phyloP scores from a whole-genome alignment of 208 protist species.

The Crithidia bombi region DNA sequence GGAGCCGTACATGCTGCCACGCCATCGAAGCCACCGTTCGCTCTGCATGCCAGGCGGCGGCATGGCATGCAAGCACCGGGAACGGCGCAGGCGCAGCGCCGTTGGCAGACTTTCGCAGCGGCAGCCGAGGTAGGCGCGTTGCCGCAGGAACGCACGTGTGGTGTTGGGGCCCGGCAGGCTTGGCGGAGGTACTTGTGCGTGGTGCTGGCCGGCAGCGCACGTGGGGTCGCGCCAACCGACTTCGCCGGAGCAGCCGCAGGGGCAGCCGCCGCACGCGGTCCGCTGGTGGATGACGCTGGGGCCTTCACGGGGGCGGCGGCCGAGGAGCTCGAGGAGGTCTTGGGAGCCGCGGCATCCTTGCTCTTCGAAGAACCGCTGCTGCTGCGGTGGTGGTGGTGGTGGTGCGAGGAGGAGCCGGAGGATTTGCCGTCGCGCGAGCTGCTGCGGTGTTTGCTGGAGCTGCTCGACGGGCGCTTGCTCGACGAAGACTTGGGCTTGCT shows the following conservation, averaged over 20 bases:
- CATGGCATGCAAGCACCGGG: no score
- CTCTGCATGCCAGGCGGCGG: constrained; percentile 14
- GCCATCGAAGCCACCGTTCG: constrained; percentile 35
- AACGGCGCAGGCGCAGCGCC: neutral
- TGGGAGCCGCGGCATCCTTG: constrained; percentile 4
- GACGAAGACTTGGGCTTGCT: constrained; percentile 19
- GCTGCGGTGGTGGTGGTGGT: constrained; percentile 24
- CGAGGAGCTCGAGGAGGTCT: constrained; percentile 4
- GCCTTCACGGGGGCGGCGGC: constrained; percentile 5
- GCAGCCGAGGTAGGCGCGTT: neutral
- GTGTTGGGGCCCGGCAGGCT: constrained; percentile 4
- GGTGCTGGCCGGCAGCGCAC: neutral
- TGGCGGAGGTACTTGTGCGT: neutral
- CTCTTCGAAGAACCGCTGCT: constrained; percentile 15
- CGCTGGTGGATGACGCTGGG: neutral
- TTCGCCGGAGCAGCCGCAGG: constrained; percentile 8
- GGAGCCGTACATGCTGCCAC: constrained; percentile 21
- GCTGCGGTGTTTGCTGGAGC: constrained; percentile 17
- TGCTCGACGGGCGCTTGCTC: constrained; percentile 21
- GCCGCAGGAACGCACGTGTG: neutral
- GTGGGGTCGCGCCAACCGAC: neutral
- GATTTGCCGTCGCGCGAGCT: constrained; percentile 12
- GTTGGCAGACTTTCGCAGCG: neutral
- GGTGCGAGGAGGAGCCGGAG: constrained; percentile 16
- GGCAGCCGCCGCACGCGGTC: neutral